phyloP scores from a whole-genome alignment of 495 filamentous ascomycete genomes.

The Aspergillus biplanus region DNA sequence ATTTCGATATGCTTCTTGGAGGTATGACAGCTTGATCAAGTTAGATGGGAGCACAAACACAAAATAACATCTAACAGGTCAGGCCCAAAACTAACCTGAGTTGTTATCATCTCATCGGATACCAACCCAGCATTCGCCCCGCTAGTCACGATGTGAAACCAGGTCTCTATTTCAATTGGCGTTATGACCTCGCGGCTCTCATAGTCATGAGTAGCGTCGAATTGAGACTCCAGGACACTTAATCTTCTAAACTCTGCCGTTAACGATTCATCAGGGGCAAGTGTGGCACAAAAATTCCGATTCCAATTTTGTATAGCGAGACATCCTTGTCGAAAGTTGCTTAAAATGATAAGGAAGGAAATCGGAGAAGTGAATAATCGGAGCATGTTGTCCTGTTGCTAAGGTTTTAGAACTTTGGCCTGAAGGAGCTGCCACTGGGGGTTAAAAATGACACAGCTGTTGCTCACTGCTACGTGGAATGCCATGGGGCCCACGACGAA shows the following conservation, averaged over 20 bases:
- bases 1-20: slow-evolving; percentile 48
- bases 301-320: slow-evolving; percentile 22
- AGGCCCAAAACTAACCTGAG: slow-evolving; percentile 39
- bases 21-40: slow-evolving; percentile 40
- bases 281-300: slow-evolving; percentile 45
- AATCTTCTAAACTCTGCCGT: slow-evolving; percentile 34
- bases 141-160: slow-evolving; percentile 53
- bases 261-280: slow-evolving; percentile 36
- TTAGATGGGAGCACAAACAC: not conserved
- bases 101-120: slow-evolving; percentile 44
- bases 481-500: slow-evolving; percentile 11
- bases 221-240: slow-evolving; percentile 21
- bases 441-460: slow-evolving; percentile 18
- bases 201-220: slow-evolving; percentile 14
- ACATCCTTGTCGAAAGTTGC: slow-evolving; percentile 25
- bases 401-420: not conserved
- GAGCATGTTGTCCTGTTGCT: slow-evolving; percentile 29
- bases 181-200: slow-evolving; percentile 26
- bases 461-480: slow-evolving; percentile 24
- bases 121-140: slow-evolving; percentile 35
- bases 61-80: not conserved
- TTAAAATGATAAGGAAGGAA: slow-evolving; percentile 30
- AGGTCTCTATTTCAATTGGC: slow-evolving; percentile 51
- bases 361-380: slow-evolving; percentile 27
- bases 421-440: not conserved